Conservation (phyloP, 495 filamentous ascomycete species). For the Daldinia vernicosa region DNA sequence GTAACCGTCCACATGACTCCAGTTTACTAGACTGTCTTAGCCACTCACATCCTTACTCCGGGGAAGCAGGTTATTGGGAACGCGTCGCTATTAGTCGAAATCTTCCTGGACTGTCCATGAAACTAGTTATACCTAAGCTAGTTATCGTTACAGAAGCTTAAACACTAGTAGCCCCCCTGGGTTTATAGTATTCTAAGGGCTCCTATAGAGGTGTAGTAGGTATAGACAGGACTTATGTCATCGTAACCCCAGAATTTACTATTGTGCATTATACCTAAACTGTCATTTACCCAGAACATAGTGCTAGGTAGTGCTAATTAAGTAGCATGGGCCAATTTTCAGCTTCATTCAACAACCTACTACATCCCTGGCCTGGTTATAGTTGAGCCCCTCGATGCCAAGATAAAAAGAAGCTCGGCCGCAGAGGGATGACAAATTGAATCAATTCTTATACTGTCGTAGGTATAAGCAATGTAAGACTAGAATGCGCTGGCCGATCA, state of each 20-base stretch:
- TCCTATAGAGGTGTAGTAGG: not conserved
- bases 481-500: not conserved
- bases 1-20: not conserved
- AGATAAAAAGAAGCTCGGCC: conserved; percentile 21
- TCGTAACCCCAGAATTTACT: not conserved
- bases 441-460: not conserved
- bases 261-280: not conserved
- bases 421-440: conserved; percentile 9
- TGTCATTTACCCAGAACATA: not conserved
- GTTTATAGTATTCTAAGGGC: not conserved
- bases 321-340: conserved; percentile 12
- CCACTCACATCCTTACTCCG: not conserved
- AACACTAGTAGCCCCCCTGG: not conserved
- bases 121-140: not conserved
- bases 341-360: conserved; percentile 21
- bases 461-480: not conserved
- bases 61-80: not conserved
- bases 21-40: not conserved
- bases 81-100: not conserved
- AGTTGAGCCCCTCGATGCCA: conserved; percentile 14
- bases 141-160: not conserved
- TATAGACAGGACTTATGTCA: not conserved
- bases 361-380: not conserved
- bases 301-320: not conserved
- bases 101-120: not conserved